Conservation (phyloP, 805 yeast genomes). For the Metschnikowia noctiluminum region DNA sequence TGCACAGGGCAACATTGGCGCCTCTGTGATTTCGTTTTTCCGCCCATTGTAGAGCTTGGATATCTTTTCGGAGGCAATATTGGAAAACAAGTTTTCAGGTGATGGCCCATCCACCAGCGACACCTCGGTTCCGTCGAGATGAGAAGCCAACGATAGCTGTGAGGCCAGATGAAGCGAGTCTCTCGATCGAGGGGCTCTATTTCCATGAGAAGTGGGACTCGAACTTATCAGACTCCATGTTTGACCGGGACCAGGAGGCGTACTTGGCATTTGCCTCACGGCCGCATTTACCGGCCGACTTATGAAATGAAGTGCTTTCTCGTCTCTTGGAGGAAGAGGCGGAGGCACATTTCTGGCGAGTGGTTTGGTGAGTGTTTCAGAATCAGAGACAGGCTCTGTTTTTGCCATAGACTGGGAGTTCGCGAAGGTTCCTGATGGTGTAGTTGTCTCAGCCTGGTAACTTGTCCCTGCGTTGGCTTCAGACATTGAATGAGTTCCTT, state of each 20-base stretch:
- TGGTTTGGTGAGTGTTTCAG: background rate
- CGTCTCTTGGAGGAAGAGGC: slow-evolving; percentile 32
- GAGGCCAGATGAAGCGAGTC: slow-evolving; percentile 1
- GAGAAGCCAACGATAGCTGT: slow-evolving; percentile 2
- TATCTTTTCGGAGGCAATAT: slow-evolving; percentile 19
- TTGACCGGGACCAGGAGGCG: background rate
- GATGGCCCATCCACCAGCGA: slow-evolving; percentile 2
- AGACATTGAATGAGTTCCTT: no score
- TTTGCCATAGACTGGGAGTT: background rate
- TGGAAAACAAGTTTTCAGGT: background rate
- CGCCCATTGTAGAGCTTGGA: slow-evolving; percentile 28
- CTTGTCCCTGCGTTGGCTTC: background rate
- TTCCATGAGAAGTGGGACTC: background rate
- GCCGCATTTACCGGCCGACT: background rate
- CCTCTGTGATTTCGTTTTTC: slow-evolving; percentile 31
- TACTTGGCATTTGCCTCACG: background rate
- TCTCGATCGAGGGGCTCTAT: no score
- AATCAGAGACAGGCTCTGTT: background rate
- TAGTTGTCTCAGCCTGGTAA: slow-evolving; percentile 1
- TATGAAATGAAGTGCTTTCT: background rate
- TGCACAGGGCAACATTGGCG: slow-evolving; percentile 23
- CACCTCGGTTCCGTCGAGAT: background rate
- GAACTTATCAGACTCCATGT: background rate
- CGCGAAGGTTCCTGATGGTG: slow-evolving; percentile 1
- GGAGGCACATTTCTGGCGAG: slow-evolving; percentile 17